Evolutionary conservation across 2,329 filamentous ascomycete species (phyloP), one percentile per base, ranked within the genome.

Genomic region (Triangularia verruculosa): DNA sequence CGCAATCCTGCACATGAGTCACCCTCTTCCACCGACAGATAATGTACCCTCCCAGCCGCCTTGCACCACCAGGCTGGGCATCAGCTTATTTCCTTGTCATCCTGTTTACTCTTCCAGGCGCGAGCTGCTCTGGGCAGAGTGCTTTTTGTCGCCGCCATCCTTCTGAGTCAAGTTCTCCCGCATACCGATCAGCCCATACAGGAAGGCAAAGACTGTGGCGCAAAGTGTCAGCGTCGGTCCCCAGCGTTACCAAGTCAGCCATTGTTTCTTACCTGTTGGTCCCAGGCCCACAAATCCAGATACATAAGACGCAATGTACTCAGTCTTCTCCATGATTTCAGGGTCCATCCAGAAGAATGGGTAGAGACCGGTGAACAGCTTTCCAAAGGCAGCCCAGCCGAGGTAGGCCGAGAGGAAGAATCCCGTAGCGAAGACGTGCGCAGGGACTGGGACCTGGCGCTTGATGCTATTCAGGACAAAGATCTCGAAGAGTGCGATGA

Each of bases 341-440:
- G 78, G 75, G 66, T 84, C 79, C 59, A 85, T 74, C 78, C 82
- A 84, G 72, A 82, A 84, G 66, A 83, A 82, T 9, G 82, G 74
- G 61, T 74, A 77, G 58, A 77, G 76, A 32, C 78, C 78, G 1
- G 82, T 84, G 59, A 79, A 59, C 25, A 77, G 70, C 66, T 78
- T 78, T 24, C 83, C 83, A 55, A 83, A 71, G 9, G 74, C 75
- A 32, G 79, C 82, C 80, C 80, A 85, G 39, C 73, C 78, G 34
- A 85, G 75, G 66, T 84, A 85, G n/a, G 76, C 68, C 12, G 71
- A 76, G 22, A 78, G 76, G 22, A 77, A 70, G 52, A 77, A 72
- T 27, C 80, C 71, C 27, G 81, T 75, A 15, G 79, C 76, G 32
- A 78, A 69, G 17, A 80, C 67, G 65, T 84, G 80, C 9, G 75